phyloP scores from a whole-genome alignment of 352 stramenopile species.

The Globisporangium perplexum region DNA sequence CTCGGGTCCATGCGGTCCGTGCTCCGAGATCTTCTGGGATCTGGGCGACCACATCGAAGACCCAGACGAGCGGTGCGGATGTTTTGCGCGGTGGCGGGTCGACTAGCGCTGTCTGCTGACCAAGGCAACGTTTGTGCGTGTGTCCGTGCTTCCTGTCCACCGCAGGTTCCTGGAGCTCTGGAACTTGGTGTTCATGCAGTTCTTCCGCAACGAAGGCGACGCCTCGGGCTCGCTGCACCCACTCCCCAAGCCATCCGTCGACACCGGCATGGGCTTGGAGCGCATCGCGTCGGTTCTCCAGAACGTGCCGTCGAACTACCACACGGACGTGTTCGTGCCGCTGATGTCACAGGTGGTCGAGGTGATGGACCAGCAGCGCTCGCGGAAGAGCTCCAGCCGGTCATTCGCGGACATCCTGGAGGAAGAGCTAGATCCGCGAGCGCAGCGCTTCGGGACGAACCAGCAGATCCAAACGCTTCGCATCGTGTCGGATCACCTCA shows the following conservation, averaged over 20 bases:
- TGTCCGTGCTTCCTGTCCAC: constrained; percentile 10
- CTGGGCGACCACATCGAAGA: constrained; percentile 74
- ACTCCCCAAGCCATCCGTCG: constrained; percentile 90
- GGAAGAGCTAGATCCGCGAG: constrained; percentile 36
- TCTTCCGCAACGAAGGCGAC: constrained; percentile 86
- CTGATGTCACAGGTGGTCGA: constrained; percentile 54
- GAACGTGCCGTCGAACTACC: constrained; percentile 93
- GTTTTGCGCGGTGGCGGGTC: constrained; percentile 35
- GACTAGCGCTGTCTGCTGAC: constrained; percentile 22
- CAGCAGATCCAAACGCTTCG: constrained; percentile 64
- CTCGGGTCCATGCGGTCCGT: constrained; percentile 91
- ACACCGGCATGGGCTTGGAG: constrained; percentile 98
- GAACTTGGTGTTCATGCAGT: constrained; percentile 99
- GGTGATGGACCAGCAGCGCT: constrained; percentile 36
- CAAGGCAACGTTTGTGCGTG: constrained; percentile 19
- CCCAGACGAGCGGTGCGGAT: constrained; percentile 48
- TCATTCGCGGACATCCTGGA: constrained; percentile 34
- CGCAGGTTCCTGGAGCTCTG: constrained; percentile 90
- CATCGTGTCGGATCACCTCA: constrained; percentile 95
- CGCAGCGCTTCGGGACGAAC: constrained; percentile 37
- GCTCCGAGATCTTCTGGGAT: constrained; percentile 95
- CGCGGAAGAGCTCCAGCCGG: constrained; percentile 3
- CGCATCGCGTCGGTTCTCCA: constrained; percentile 94
- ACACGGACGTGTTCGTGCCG: constrained; percentile 95
- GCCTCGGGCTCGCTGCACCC: constrained; percentile 49